Evolutionary conservation across 2,329 filamentous ascomycete genomes (phyloP), one percentile per base, ranked within the genome.

Genomic region (Chaetomium strumarium): DNA sequence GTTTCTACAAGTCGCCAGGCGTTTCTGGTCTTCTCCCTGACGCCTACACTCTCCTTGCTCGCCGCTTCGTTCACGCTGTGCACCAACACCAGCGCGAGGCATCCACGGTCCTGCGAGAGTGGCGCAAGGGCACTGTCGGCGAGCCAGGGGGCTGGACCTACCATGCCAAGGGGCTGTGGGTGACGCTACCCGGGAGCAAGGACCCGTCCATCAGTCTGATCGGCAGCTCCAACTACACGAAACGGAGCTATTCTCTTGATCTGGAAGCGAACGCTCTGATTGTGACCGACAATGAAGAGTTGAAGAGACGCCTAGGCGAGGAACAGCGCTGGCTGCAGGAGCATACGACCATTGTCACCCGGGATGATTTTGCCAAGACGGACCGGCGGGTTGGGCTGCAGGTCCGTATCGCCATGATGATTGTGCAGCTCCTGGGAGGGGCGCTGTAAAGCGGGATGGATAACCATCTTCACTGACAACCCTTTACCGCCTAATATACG

Each of bases 151-250:
- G 90, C 1, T 99, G 95, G 93, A 96, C 92, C 0, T 99, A 99
- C 69, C 93, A 99, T 64, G 93, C 93, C 44, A 99, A 99, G 70
- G 93, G 93, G 0, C 75, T 97, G 2, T 97, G 92, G 92, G 77
- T 96, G 24, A 89, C 88, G 0, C 75, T 92, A 50, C 81, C 86
- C 0, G 74, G 76, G 2, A 79, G 85, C 43, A 68, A 75, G 34
- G 72, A 83, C 37, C 90, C 90, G 0, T 84, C 85, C 44, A 76
- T 97, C 51, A 95, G 85, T 31, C 76, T 97, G 16, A 80, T 99
- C 1, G 93, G 93, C 1, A 95, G 88, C 66, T 93, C 87, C 10
- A 99, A 99, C 66, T 99, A 97, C 69, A 99, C 93, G 0, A 91
- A 93, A 68, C 78, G 93, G 30, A 95, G 89, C 65, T 97, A 99